A percentile compares a stretch with the other conserved stretches of the same genome.
Evolutionary conservation across 495 filamentous ascomycete species (phyloP).

Genomic region (Pseudomonodictys pantanalensis): DNA sequence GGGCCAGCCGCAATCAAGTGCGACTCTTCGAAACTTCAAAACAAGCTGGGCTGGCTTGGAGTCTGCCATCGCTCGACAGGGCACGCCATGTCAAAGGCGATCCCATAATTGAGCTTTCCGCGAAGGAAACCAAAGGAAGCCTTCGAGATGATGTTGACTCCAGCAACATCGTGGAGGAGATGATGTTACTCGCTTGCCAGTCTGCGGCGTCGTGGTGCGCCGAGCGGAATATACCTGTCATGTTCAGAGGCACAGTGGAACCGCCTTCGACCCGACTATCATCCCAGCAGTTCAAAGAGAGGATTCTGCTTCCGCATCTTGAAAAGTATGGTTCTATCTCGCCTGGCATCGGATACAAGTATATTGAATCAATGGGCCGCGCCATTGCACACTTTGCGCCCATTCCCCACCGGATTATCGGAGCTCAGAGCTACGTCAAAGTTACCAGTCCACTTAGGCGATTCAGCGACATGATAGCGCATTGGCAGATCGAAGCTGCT

Average conservation of each 20-base stretch:
- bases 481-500: slow-evolving; percentile 89
- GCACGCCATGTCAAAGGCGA: slow-evolving; percentile 48
- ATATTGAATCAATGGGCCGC: slow-evolving; percentile 50
- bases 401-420: slow-evolving; percentile 59
- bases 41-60: slow-evolving; percentile 30
- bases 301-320: slow-evolving; percentile 38
- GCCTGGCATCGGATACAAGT: slow-evolving; percentile 34
- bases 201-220: slow-evolving; percentile 70
- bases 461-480: slow-evolving; percentile 76
- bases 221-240: slow-evolving; percentile 70
- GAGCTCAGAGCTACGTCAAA: slow-evolving; percentile 69
- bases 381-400: slow-evolving; percentile 49
- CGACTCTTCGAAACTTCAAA: slow-evolving; percentile 19
- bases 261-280: slow-evolving; percentile 47
- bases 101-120: slow-evolving; percentile 49
- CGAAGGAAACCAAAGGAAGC: slow-evolving; percentile 34
- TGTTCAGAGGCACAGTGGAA: slow-evolving; percentile 68
- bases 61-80: slow-evolving; percentile 28
- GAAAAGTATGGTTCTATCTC: slow-evolving; percentile 34
- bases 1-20: not conserved
- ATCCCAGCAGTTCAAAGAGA: slow-evolving; percentile 29
- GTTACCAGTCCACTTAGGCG: slow-evolving; percentile 83
- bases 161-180: slow-evolving; percentile 50
- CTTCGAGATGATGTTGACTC: slow-evolving; percentile 33
- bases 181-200: slow-evolving; percentile 79